These are phyloP conservation scores for Torulaspora maleeae DNA, from an alignment of 805 yeast species.

Conservation along the genomic window DNA sequence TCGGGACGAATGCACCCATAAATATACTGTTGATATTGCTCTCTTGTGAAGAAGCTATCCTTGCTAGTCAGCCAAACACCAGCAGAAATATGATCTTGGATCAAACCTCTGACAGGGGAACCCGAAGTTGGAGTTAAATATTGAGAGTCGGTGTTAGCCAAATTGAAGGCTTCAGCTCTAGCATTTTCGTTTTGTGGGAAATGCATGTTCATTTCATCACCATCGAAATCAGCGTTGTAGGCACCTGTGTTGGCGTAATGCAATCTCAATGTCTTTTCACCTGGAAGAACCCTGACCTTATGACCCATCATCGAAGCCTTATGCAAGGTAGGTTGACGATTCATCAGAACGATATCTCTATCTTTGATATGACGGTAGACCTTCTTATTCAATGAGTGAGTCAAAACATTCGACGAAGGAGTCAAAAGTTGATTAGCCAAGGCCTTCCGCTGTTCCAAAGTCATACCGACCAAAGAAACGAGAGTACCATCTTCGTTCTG, in stretches of 20 bases:
- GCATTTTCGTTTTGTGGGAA: conserved; percentile 98
- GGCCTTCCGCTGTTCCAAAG: conserved; percentile 89
- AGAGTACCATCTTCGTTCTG: conserved; percentile 93
- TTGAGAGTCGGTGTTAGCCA: conserved; percentile 97
- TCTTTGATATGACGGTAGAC: conserved; percentile 92
- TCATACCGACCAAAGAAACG: conserved; percentile 81
- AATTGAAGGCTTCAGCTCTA: conserved; percentile 87
- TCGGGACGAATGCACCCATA: conserved; percentile 96
- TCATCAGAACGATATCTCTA: conserved; percentile 94
- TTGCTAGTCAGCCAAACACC: conserved; percentile 98
- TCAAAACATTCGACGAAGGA: conserved; percentile 59
- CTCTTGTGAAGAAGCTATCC: conserved; percentile 87
- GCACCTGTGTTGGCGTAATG: conserved; percentile 99
- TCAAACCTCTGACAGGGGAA: conserved; percentile 95
- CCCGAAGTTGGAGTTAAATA: conserved; percentile 98
- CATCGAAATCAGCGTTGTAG: conserved; percentile 97
- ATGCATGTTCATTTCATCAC: conserved; percentile 99
- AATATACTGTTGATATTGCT: conserved; percentile 85
- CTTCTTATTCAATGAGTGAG: conserved; percentile 74
- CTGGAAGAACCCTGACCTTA: conserved; percentile 92
- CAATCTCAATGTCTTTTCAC: conserved; percentile 91
- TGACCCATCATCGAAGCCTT: conserved; percentile 99
- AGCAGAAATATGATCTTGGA: conserved; percentile 97
- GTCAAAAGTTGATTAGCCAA: conserved; percentile 91
- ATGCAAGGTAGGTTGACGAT: conserved; percentile 98